phyloP scores from a whole-genome alignment of 192 early-diverging fungal genomes.

The Mortierella antarctica region DNA sequence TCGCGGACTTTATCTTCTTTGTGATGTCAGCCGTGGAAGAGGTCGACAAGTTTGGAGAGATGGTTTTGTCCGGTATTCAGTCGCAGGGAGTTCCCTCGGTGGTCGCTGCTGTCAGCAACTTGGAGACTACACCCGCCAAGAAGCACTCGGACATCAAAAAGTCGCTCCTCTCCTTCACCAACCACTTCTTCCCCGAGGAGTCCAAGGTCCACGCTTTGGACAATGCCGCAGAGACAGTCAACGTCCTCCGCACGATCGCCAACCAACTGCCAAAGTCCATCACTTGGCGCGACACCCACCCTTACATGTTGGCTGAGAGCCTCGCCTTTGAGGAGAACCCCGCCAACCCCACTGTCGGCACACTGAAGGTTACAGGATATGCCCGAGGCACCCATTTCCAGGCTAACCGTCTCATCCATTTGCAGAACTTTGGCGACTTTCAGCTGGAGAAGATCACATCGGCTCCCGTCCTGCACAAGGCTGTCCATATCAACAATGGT shows the following conservation, averaged over 20 bases:
- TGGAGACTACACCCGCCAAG: constrained; percentile 73
- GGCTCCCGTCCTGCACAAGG: constrained; percentile 25
- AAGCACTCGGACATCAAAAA: constrained; percentile 81
- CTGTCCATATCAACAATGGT: constrained; percentile 36
- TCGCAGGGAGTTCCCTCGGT: constrained; percentile 87
- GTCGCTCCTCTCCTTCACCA: constrained; percentile 85
- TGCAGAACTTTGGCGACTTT: constrained; percentile 95
- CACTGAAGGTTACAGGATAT: constrained; percentile 86
- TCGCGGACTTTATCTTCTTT: constrained; percentile 91
- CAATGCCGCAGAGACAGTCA: constrained; percentile 67
- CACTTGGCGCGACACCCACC: constrained; percentile 86
- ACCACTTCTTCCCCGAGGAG: constrained; percentile 89
- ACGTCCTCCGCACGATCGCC: constrained; percentile 80
- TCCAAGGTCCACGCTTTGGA: constrained; percentile 76
- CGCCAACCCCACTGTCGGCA: constrained; percentile 65
- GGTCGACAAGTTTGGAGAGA: constrained; percentile 94
- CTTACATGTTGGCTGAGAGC: constrained; percentile 89
- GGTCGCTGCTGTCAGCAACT: constrained; percentile 78
- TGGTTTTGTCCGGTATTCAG: constrained; percentile 84
- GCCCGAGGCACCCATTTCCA: constrained; percentile 86
- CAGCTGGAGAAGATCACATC: constrained; percentile 79
- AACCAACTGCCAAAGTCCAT: constrained; percentile 81
- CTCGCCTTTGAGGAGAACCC: constrained; percentile 72
- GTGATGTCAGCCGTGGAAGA: constrained; percentile 89
- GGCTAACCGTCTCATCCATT: constrained; percentile 92